Evolutionary conservation across 75 land plant species (phyloP).

Genomic region (Pinus albicaulis): DNA sequence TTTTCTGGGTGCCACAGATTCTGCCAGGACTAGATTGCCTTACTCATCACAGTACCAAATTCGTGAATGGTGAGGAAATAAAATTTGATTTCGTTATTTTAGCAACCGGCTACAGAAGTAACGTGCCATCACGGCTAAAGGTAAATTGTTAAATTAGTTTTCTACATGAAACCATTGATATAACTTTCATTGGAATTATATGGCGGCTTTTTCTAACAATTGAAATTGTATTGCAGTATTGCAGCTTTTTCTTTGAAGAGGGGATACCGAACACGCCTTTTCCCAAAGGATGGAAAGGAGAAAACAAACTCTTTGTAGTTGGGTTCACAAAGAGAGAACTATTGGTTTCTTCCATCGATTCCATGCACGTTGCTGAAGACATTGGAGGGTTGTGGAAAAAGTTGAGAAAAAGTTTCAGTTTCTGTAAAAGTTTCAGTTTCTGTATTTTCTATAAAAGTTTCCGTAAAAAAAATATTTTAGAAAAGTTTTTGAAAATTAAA

Average conservation of each 20-base stretch:
- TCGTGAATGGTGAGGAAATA: slow-evolving; percentile 43
- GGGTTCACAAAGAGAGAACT: slow-evolving; percentile 22
- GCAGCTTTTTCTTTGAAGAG: not conserved
- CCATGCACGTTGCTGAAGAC: slow-evolving; percentile 15
- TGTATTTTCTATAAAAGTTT: too few species aligned
- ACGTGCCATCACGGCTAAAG: slow-evolving; percentile 75
- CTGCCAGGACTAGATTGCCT: slow-evolving; percentile 25
- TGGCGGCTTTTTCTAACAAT: too few species aligned
- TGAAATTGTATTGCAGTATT: not conserved
- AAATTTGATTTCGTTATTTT: slow-evolving; percentile 66
- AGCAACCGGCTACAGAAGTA: slow-evolving; percentile 88
- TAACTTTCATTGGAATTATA: too few species aligned
- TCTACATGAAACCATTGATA: too few species aligned
- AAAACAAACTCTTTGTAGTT: slow-evolving; percentile 8
- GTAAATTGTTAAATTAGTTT: slow-evolving; percentile 12
- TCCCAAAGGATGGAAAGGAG: slow-evolving; percentile 9
- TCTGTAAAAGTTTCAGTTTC: not conserved
- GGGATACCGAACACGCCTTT: not conserved
- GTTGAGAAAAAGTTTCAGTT: not conserved
- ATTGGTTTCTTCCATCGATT: slow-evolving; percentile 20
- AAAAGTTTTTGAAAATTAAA: too few species aligned
- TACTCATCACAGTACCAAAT: slow-evolving; percentile 32
- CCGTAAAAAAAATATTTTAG: too few species aligned
- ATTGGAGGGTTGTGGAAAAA: slow-evolving; percentile 9
- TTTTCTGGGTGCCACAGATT: slow-evolving; percentile 6